These are phyloP conservation scores for Volvox africanus DNA, from an alignment of 139 green algal genomes.

Conservation along the genomic window DNA sequence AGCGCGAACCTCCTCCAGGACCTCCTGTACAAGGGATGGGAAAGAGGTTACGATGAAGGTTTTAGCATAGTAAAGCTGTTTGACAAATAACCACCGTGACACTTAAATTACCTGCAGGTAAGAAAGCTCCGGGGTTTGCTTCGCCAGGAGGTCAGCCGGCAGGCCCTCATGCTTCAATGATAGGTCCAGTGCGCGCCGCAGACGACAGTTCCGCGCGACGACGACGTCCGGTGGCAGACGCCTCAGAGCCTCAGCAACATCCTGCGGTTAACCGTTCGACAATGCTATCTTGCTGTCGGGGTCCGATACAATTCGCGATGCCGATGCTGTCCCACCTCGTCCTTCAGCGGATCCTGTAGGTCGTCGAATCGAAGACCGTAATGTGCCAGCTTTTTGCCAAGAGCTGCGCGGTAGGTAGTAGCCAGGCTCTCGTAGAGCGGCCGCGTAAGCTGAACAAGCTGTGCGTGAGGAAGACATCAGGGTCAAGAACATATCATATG, in stretches of 20 bases:
- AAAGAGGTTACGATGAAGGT: background rate
- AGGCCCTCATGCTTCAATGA: constrained; percentile 93
- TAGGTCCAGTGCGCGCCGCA: constrained; percentile 95
- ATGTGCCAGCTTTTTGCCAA: constrained; percentile 82
- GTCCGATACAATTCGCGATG: background rate
- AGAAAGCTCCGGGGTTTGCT: constrained; percentile 93
- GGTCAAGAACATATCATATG: background rate
- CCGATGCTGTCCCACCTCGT: constrained; percentile 73
- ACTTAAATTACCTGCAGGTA: constrained; percentile 82
- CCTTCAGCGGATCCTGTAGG: constrained; percentile 90
- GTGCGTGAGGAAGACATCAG: background rate
- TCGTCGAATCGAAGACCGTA: constrained; percentile 98
- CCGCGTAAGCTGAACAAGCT: constrained; percentile 51
- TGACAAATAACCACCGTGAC: background rate
- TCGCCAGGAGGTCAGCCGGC: constrained; percentile 84
- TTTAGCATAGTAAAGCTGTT: background rate
- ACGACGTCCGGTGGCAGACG: constrained; percentile 91
- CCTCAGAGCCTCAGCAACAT: constrained; percentile 94
- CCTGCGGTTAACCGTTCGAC: constrained; percentile 57
- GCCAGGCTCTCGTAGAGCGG: constrained; percentile 45
- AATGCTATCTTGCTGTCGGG: background rate
- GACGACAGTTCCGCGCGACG: constrained; percentile 89
- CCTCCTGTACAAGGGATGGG: constrained; percentile 45
- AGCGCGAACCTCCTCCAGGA: constrained; percentile 64
- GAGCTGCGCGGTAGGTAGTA: constrained; percentile 73